phyloP scores from a whole-genome alignment of 495 filamentous ascomycete species.

The Penicillium fimorum region DNA sequence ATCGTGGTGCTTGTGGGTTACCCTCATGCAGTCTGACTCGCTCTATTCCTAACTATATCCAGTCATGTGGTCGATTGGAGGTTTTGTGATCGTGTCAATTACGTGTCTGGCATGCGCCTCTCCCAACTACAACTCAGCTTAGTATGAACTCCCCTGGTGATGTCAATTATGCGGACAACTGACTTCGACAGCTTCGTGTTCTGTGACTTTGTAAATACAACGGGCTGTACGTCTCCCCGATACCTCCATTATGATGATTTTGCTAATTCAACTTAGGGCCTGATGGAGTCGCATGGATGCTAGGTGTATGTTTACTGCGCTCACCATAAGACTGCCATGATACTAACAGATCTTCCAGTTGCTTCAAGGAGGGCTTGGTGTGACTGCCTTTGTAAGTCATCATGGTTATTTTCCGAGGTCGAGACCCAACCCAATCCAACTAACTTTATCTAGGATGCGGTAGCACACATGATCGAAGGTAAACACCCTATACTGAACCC shows the following conservation, averaged over 20 bases:
- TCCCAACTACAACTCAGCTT: slow-evolving; percentile 56
- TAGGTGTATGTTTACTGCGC: slow-evolving; percentile 39
- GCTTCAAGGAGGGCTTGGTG: slow-evolving; percentile 55
- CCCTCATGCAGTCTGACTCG: background rate
- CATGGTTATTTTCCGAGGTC: background rate
- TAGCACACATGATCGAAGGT: slow-evolving; percentile 46
- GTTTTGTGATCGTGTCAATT: slow-evolving; percentile 64
- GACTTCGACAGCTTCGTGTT: slow-evolving; percentile 55
- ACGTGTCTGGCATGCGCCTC: slow-evolving; percentile 60
- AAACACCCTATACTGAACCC: background rate
- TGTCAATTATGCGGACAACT: slow-evolving; percentile 21
- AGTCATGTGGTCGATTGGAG: slow-evolving; percentile 63
- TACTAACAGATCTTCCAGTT: slow-evolving; percentile 28
- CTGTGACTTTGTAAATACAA: slow-evolving; percentile 54
- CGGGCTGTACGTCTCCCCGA: slow-evolving; percentile 41
- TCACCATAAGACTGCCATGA: background rate
- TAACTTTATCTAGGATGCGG: slow-evolving; percentile 43
- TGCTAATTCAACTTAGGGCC: slow-evolving; percentile 41
- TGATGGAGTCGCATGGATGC: slow-evolving; percentile 59
- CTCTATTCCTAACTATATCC: slow-evolving; percentile 6
- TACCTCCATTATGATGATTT: background rate
- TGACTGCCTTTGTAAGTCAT: slow-evolving; percentile 54
- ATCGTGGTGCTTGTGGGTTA: slow-evolving; percentile 42
- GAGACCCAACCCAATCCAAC: background rate
- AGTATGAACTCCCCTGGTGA: slow-evolving; percentile 44